Base-by-base conservation (phyloP, 108 stramenopile species). In the Mayamaea pseudoterrestris region DNA sequence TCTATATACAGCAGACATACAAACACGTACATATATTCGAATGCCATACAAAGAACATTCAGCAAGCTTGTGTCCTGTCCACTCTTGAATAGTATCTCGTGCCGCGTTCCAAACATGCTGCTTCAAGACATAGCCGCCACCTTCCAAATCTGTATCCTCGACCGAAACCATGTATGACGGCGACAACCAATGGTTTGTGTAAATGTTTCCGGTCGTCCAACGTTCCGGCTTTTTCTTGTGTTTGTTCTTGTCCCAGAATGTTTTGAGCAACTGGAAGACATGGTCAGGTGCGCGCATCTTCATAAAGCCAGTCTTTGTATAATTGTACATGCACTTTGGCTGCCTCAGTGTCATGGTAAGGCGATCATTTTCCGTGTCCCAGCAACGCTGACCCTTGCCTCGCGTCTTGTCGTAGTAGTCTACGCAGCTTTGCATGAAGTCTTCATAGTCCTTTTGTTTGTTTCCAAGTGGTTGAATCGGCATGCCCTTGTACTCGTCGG, bases 21-120 rank as follows among this genome's bases (percentile, higher is more conserved):
- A n/a, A n/a, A n/a, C n/a, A n/a, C n/a, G n/a, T n/a, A n/a, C n/a
- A 68, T 96, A 96, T 6, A 90, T 53, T 7, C 95, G 74, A 40
- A 94, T 84, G 13, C 95, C 95, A 65, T 96, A 96, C 43, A 93
- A 57, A 23, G 51, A 56, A 27, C 67, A 69, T 41, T 65, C 64
- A 20, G 44, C 66, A 1, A 84, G 55, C 16, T 71, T 60, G 21
- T 71, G 55, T 43, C 82, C 57, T 9, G 80, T 72, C 87, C 87
- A 89, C 46, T 78, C 74, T 27, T 70, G 58, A 61, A 89, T 70
- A 4, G 73, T 60, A 35, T 76, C 66, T 9, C 55, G 46, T 21
- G 83, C 68, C 0, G 67, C 73, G 50, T 64, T 63, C 75, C 75
- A 77, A 20, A 77, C 50, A 3, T 50, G 30, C 30, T 77, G 54